Evolutionary conservation across 768 basidiomycete genomes (phyloP), one percentile per base, ranked within the genome.

Genomic region (Mrakia hoshinonis): DNA sequence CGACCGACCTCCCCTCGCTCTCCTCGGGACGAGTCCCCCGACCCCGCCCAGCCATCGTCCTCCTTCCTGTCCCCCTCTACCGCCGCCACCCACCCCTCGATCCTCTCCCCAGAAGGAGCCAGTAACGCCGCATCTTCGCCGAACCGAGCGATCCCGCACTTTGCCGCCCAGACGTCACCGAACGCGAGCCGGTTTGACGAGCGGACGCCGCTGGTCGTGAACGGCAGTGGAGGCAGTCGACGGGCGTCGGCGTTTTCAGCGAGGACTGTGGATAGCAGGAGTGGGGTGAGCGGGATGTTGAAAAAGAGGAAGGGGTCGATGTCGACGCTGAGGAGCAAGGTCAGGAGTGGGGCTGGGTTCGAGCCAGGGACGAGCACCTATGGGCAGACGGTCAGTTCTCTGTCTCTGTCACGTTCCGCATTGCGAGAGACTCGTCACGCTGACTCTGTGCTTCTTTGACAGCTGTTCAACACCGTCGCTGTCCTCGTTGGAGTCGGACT

Each of bases 381-480:
- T 36, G 67, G 67, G 6, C 67, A 68, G 38, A 68, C 67, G 6
- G 64, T 66, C n/a, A 66, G 47, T 66, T 11, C 18, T 4, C 3
- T 10, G n/a, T 31, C 22, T 9, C 22, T 39, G 13, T 15, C 5
- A 18, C 34, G 22, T 6, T 46, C n/a, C n/a, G n/a, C n/a, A n/a
- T n/a, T n/a, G n/a, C n/a, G n/a, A n/a, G n/a, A n/a, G n/a, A n/a
- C n/a, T n/a, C n/a, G n/a, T n/a, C n/a, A n/a, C n/a, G n/a, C n/a
- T n/a, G n/a, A n/a, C n/a, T n/a, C n/a, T n/a, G n/a, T n/a, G n/a
- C n/a, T n/a, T n/a, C n/a, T n/a, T n/a, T n/a, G n/a, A n/a, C n/a
- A 91, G 91, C 80, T 95, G n/a, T 92, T 93, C 80, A 94, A 94
- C 75, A 87, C 87, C 12, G 89, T 88, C 39, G 91, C 91, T 18